phyloP scores from a whole-genome alignment of 2,329 filamentous ascomycete genomes.

The Conoideocrella luteorostrata region DNA sequence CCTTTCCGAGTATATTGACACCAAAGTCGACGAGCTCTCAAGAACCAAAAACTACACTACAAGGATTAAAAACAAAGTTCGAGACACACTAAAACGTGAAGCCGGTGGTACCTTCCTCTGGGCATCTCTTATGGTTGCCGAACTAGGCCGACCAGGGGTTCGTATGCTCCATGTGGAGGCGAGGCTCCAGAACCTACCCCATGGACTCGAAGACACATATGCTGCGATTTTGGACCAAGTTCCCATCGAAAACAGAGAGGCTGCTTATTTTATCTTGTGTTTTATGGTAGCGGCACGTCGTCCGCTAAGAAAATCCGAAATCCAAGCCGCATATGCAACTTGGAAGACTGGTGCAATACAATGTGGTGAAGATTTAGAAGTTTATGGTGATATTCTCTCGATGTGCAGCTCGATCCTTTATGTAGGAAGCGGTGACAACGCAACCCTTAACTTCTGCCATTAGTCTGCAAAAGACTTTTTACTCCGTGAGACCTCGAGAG shows the following conservation, averaged over 20 bases:
- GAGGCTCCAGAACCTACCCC: conserved; percentile 6
- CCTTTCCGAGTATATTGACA: conserved; percentile 8
- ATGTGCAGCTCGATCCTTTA: conserved; percentile 7
- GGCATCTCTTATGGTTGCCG: conserved; percentile 7
- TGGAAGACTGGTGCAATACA: conserved; percentile 2
- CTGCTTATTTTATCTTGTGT: conserved; percentile 9
- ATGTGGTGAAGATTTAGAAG: conserved; percentile 3
- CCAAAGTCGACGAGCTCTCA: conserved; percentile 1
- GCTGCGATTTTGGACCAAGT: conserved; percentile 7
- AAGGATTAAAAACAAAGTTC: background rate
- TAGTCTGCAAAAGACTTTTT: conserved; percentile 11
- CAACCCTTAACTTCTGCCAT: conserved; percentile 10
- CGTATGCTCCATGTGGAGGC: background rate
- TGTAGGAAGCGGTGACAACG: background rate
- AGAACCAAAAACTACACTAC: background rate
- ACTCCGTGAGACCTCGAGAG: background rate
- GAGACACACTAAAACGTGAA: background rate
- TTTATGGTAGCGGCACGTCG: conserved; percentile 6
- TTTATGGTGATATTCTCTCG: conserved; percentile 7
- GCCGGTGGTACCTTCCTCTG: conserved; percentile 9
- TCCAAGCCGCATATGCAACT: conserved; percentile 3
- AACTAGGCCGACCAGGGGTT: background rate
- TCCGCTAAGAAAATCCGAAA: conserved; percentile 7
- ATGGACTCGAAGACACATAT: conserved; percentile 9
- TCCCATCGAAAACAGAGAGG: background rate